Conservation (phyloP, 169 alveolate genomes). For the Cryptosporidium andersoni region DNA sequence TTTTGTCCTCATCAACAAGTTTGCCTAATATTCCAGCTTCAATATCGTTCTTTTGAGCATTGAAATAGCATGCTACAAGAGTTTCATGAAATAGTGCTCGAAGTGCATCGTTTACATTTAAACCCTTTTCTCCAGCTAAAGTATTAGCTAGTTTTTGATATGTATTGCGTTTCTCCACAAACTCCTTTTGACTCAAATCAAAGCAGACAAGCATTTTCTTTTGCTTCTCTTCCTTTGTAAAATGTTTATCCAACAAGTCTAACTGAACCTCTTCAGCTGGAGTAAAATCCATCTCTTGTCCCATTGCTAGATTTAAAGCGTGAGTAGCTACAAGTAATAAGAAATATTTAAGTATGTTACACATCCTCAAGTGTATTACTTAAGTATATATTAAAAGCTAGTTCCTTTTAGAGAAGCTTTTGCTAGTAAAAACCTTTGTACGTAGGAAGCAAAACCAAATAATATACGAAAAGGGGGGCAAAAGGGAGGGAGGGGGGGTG, state of each 20-base stretch:
- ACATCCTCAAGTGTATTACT: not conserved
- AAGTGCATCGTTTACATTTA: conserved; percentile 31
- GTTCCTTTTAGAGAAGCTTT: conserved; percentile 3
- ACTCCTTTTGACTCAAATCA: conserved; percentile 53
- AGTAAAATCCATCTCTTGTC: not conserved
- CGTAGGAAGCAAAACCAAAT: too few species aligned
- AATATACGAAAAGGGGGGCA: too few species aligned
- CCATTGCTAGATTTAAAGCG: not conserved
- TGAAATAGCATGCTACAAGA: conserved; percentile 63
- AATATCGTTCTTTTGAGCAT: conserved; percentile 9
- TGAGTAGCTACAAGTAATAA: not conserved
- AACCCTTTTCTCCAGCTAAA: not conserved
- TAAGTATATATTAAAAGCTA: not conserved
- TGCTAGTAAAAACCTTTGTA: not conserved
- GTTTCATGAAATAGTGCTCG: conserved; percentile 61
- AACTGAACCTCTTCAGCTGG: not conserved
- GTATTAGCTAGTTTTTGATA: conserved; percentile 47
- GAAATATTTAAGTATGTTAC: not conserved
- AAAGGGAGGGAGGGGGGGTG: too few species aligned
- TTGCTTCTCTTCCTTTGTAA: conserved; percentile 13
- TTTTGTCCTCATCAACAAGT: not conserved
- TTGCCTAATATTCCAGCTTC: not conserved
- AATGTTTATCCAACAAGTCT: conserved; percentile 17
- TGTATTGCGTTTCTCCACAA: conserved; percentile 22
- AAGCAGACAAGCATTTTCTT: conserved; percentile 50